Base-by-base conservation (phyloP, 2,329 filamentous ascomycete genomes). In the Blastomyces emzantsi region DNA sequence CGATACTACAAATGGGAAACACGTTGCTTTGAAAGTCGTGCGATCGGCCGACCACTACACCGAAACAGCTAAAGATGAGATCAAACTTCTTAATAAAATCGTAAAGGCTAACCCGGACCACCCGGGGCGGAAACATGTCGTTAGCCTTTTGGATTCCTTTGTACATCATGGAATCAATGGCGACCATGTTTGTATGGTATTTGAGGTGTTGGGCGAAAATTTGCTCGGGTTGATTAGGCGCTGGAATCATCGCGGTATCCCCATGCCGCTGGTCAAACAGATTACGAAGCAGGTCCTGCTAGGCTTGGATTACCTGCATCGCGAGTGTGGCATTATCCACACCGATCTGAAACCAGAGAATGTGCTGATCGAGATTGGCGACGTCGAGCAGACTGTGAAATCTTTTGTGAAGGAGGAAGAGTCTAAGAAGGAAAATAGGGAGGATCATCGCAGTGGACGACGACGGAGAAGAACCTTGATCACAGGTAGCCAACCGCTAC, bases 281-380 rank as follows among this genome's bases (percentile, higher is more conserved):
- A 99, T 99, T 77, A 95, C 94, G 39, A 97, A 97, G 78, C 94
- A 99, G 79, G 94, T 97, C 11, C 83, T 99, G 58, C 85, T 99
- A 36, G 94, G 94, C 51, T 82, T 99, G 67, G 94, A 99, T 77
- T 97, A 97, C 75, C 84, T 99, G 49, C 94, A 99, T 76, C 87
- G 94, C 71, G 93, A 99, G 78, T 99, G 94, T 77, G 94, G 94
- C 73, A 97, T 99, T 78, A 97, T 99, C 73, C 94, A 99, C 77
- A 97, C 94, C 65, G 93, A 97, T 74, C 80, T 97, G 70, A 97
- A 99, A 77, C 94, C 94, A 58, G 94, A 99, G 75, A 99, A 99
- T 73, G 94, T 99, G 41, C 82, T 99, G 68, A 97, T 99, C 74
- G 94, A 99, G 78, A 97, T 99, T 73, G 94, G 94, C 69, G 94